These are phyloP conservation scores for Fraxinus angustifolia DNA, from an alignment of 305 asterid species.

Conservation along the genomic window DNA sequence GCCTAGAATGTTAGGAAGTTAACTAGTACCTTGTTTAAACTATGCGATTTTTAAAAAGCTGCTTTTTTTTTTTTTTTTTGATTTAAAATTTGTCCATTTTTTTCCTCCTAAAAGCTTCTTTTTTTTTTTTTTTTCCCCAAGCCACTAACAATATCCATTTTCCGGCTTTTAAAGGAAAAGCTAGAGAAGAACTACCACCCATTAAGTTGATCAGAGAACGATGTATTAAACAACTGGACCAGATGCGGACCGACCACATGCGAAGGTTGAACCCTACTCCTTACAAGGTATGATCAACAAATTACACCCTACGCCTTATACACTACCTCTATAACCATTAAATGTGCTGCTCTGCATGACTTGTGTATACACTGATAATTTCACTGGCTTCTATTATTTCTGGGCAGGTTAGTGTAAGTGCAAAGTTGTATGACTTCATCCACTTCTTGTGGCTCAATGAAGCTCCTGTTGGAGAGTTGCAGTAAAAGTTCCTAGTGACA, in stretches of 20 bases:
- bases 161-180: conserved; percentile 41
- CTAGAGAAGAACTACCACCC: conserved; percentile 66
- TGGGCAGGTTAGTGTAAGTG: conserved; percentile 90
- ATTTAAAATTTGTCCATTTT: no score
- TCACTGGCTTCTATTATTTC: neutral
- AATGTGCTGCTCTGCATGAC: neutral
- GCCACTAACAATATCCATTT: conserved; percentile 4
- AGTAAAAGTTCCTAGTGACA: conserved; percentile 26
- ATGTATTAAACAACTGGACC: conserved; percentile 76
- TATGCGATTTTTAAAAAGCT: neutral
- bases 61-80: neutral
- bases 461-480: conserved; percentile 98
- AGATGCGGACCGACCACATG: conserved; percentile 97
- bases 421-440: conserved; percentile 86
- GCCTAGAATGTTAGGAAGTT: neutral
- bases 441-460: conserved; percentile 97
- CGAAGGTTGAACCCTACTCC: conserved; percentile 98
- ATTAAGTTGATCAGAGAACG: conserved; percentile 60
- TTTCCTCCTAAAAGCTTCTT: neutral
- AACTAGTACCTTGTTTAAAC: neutral
- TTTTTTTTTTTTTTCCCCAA: neutral
- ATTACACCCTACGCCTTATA: neutral
- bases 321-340: neutral
- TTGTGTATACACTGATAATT: neutral
- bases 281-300: conserved; percentile 63